A percentile compares a stretch with the other conserved stretches of the same genome.
These are phyloP conservation scores for Lotmaria passim DNA, from an alignment of 208 protist species.

Conservation along the genomic window DNA sequence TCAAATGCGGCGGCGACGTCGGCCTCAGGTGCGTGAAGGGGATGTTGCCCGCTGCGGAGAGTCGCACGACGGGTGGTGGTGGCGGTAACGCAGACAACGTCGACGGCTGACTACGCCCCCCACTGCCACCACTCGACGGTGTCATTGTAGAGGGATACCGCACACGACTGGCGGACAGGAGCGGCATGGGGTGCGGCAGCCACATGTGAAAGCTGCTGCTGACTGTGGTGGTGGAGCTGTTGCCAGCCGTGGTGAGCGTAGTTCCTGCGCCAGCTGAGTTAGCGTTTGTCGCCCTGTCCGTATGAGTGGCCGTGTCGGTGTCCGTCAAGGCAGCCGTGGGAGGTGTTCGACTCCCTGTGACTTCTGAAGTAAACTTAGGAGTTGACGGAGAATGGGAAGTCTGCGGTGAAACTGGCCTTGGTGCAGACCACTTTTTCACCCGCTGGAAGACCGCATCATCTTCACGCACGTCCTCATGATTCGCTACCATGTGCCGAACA, in stretches of 20 bases:
- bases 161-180: constrained; percentile 1
- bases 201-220: constrained; percentile 45
- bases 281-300: background rate
- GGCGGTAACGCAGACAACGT: too few species aligned
- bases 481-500: too few species aligned
- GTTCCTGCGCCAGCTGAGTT: background rate
- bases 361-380: background rate
- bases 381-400: background rate
- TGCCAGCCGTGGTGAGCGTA: constrained; percentile 1
- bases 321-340: background rate
- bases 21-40: too few species aligned
- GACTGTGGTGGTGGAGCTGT: constrained; percentile 31
- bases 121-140: constrained; percentile 17
- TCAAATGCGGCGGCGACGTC: too few species aligned
- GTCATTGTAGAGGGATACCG: constrained; percentile 29
- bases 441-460: background rate
- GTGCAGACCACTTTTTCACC: background rate
- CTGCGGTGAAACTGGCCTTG: background rate
- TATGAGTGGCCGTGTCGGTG: background rate
- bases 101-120: background rate
- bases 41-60: too few species aligned
- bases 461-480: background rate
- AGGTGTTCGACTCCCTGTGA: background rate
- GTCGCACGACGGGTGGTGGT: too few species aligned
- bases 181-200: constrained; percentile 12